phyloP scores from a whole-genome alignment of 2,329 filamentous ascomycete genomes.

The Aureobasidium sp. region DNA sequence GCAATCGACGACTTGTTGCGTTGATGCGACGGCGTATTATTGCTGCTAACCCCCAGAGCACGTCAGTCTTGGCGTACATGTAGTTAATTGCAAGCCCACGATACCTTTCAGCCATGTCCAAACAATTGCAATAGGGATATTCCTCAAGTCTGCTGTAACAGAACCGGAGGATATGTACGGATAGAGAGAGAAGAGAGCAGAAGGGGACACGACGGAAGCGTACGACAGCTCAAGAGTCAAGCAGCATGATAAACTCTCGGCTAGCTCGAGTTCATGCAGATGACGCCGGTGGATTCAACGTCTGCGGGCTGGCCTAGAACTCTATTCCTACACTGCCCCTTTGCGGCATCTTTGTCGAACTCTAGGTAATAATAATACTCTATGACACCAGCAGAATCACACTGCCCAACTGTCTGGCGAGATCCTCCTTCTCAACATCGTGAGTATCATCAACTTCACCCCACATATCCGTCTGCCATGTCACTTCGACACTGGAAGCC shows the following conservation, averaged over 20 bases:
- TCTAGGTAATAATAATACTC: background rate
- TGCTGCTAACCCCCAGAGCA: background rate
- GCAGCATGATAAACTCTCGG: background rate
- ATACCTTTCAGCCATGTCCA: conserved; percentile 12
- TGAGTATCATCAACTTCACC: conserved; percentile 97
- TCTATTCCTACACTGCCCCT: background rate
- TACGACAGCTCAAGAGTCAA: background rate
- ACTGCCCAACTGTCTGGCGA: conserved; percentile 80
- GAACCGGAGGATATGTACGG: background rate
- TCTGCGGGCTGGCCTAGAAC: background rate
- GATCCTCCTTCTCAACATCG: conserved; percentile 87
- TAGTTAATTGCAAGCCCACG: background rate
- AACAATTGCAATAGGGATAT: background rate
- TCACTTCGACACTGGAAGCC: conserved; percentile 73
- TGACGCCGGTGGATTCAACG: background rate
- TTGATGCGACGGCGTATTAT: conserved; percentile 27
- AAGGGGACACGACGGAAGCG: background rate
- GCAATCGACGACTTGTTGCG: conserved; percentile 44
- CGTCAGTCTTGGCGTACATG: conserved; percentile 3
- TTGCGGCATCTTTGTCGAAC: background rate
- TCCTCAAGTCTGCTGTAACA: background rate
- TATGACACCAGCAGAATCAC: conserved; percentile 64
- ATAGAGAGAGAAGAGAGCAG: background rate
- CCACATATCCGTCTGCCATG: conserved; percentile 86
- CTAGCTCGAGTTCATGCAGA: background rate